phyloP scores from a whole-genome alignment of 148 eudicot species.

The Limonium bicolor region DNA sequence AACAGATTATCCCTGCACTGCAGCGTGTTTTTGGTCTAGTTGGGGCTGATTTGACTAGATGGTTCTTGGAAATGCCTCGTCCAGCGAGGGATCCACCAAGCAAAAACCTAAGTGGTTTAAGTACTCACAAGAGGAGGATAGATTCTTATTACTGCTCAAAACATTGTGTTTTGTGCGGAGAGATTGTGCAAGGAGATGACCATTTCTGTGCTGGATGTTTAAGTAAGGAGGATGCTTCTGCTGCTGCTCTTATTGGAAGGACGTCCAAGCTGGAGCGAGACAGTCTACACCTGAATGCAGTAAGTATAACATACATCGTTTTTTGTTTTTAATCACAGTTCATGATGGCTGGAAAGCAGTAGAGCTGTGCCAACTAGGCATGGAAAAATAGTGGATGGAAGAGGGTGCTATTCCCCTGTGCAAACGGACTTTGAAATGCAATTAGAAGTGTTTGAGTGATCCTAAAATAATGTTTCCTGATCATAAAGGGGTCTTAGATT shows the following conservation, averaged over 20 bases:
- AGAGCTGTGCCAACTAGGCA: too few species aligned
- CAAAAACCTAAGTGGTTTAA: constrained; percentile 28
- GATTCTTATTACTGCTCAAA: constrained; percentile 75
- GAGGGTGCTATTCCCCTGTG: too few species aligned
- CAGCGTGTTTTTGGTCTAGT: constrained; percentile 88
- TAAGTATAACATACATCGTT: constrained; percentile 42
- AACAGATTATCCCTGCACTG: constrained; percentile 90
- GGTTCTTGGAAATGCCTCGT: constrained; percentile 81
- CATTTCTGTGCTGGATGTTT: constrained; percentile 54
- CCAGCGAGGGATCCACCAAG: constrained; percentile 42
- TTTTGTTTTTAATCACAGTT: not conserved
- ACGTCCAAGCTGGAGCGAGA: constrained; percentile 77
- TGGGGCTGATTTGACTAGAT: constrained; percentile 64
- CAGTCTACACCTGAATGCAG: constrained; percentile 76
- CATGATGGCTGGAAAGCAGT: too few species aligned
- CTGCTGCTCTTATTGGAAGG: constrained; percentile 44
- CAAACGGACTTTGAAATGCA: too few species aligned
- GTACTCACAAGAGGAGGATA: constrained; percentile 60
- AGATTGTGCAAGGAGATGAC: constrained; percentile 36
- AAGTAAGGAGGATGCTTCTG: constrained; percentile 41
- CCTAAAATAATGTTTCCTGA: too few species aligned
- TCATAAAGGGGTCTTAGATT: too few species aligned
- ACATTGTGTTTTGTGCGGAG: constrained; percentile 80
- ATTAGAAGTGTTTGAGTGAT: too few species aligned
- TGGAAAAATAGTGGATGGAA: too few species aligned